These are phyloP conservation scores for Allantophomopsis lycopodina DNA, from an alignment of 2,329 filamentous ascomycete species.

Conservation along the genomic window DNA sequence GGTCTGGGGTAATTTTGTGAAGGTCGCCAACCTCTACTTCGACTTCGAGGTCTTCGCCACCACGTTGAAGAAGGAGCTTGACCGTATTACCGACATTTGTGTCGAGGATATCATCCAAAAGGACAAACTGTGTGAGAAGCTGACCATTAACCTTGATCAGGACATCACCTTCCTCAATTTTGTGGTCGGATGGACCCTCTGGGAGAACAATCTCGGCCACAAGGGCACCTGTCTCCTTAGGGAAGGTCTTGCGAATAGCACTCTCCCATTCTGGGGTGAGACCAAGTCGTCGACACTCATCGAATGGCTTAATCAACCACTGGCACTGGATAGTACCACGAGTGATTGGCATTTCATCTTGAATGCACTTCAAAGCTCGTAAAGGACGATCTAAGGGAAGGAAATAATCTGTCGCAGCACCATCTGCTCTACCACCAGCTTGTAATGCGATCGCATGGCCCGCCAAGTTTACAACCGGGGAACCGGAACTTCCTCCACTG, in stretches of 20 bases:
- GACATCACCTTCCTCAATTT: constrained; percentile 89
- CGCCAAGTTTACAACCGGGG: constrained; percentile 92
- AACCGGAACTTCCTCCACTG: constrained; percentile 94
- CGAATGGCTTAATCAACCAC: constrained; percentile 93
- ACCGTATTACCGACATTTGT: constrained; percentile 71
- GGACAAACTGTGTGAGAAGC: constrained; percentile 84
- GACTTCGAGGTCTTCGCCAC: constrained; percentile 75
- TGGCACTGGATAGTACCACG: constrained; percentile 97
- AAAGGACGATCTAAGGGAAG: constrained; percentile 82
- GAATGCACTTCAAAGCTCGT: constrained; percentile 76
- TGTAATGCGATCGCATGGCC: constrained; percentile 86
- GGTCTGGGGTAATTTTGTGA: constrained; percentile 88
- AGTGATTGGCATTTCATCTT: constrained; percentile 59
- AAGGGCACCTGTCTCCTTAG: constrained; percentile 91
- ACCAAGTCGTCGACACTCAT: constrained; percentile 85
- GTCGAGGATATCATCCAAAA: constrained; percentile 83
- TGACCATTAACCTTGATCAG: constrained; percentile 88
- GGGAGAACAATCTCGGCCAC: constrained; percentile 92
- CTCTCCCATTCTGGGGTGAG: constrained; percentile 78
- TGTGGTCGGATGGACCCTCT: constrained; percentile 72
- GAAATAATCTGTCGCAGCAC: constrained; percentile 96
- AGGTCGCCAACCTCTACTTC: constrained; percentile 78
- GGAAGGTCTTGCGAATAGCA: constrained; percentile 68
- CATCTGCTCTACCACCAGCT: constrained; percentile 85
- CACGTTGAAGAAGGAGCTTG: constrained; percentile 72